Evolutionary conservation across 306 rosid species (phyloP).

Genomic region (Malus fusca): DNA sequence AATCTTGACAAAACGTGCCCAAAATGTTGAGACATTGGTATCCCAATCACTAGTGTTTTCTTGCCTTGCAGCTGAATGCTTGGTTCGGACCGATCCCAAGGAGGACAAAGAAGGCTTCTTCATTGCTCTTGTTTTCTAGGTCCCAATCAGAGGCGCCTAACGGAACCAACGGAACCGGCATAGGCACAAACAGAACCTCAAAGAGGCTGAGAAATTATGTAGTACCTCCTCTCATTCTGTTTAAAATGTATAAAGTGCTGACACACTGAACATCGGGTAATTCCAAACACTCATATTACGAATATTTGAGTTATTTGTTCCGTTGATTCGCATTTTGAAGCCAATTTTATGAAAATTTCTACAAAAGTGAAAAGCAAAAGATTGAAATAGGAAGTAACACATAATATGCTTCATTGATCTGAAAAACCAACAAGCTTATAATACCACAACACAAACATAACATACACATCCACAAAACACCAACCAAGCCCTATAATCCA

Average conservation of each 20-base stretch:
- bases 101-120: slow-evolving; percentile 86
- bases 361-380: background rate
- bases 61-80: slow-evolving; percentile 35
- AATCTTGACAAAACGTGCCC: background rate
- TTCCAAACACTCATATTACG: no score
- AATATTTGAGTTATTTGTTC: background rate
- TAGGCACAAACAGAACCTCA: background rate
- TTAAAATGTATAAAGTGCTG: slow-evolving; percentile 35
- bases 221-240: slow-evolving; percentile 15
- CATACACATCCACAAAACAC: background rate
- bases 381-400: background rate
- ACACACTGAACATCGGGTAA: slow-evolving; percentile 7
- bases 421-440: background rate
- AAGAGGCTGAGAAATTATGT: slow-evolving; percentile 9
- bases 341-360: background rate
- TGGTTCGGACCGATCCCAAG: slow-evolving; percentile 60
- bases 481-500: background rate
- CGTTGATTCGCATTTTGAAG: no score
- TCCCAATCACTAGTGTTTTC: background rate
- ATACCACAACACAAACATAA: background rate
- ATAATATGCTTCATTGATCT: background rate
- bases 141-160: background rate
- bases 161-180: background rate
- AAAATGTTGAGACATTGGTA: background rate
- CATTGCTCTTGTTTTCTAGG: slow-evolving; percentile 60